Base-by-base conservation (phyloP, 352 stramenopile species). In the Phytophthora litchii region DNA sequence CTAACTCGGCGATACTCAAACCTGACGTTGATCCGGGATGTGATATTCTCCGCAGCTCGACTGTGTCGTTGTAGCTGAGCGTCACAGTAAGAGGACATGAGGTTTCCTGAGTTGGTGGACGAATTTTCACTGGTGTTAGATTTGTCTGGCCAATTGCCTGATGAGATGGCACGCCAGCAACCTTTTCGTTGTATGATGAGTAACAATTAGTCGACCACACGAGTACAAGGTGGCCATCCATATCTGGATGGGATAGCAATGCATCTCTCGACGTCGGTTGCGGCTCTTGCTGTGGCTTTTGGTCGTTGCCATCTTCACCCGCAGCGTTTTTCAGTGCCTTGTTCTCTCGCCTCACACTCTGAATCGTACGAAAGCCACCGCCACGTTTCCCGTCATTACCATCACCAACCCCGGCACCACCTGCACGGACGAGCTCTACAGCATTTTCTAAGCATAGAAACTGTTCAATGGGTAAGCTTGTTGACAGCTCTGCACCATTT, bases 281-380 rank as follows among this genome's bases (percentile, higher is more conserved):
- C 10, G 78, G 71, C 19, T 74, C 64, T 21, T 65, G 60, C 13
- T 62, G 58, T 21, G 60, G 36, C 11, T 56, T 72, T 14, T 59
- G 54, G 19, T 54, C 54, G 21, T 45, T 71, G 31, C 21, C 25
- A 20, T 68, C 59, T 32, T 67, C 63, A 45, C 44, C 42, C 17
- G 54, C 25, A 32, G 54, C 54, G 52, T 31, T 74, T 53, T 89
- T 89, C 23, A 88, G 36, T 7, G 85, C 80, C 63, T 94, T 94
- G 72, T 95, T 95, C 54, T 92, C 82, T 41, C 86, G 78, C 34
- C 86, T 73, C 19, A 95, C 86, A 58, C 86, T 95, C 60, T 95
- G 86, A 57, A 95, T 95, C 8, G 86, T 91, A 10, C 86, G 84
- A 7, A 95, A 83, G 2, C 84, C 84, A 9, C 80, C 80, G 40